phyloP scores from a whole-genome alignment of 108 stramenopile species.

The Fragilaria radians region DNA sequence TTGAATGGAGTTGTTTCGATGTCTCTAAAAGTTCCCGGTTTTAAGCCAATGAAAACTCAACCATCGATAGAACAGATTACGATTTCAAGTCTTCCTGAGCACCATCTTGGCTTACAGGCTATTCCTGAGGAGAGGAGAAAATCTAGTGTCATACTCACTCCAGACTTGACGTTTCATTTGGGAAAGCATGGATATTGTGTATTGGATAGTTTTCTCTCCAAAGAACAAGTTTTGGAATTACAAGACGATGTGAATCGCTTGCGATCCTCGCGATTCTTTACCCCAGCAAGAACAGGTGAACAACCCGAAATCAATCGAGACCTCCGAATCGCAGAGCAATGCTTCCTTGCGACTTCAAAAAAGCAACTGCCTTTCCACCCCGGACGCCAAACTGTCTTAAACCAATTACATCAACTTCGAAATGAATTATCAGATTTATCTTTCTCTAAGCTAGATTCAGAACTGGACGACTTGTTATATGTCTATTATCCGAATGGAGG shows the following conservation, averaged over 20 bases:
- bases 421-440: constrained; percentile 20
- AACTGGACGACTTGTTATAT: constrained; percentile 53
- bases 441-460: constrained; percentile 17
- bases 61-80: no score
- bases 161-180: background rate
- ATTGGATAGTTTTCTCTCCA: background rate
- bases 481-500: constrained; percentile 75
- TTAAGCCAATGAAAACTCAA: no score
- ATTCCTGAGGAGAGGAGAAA: no score
- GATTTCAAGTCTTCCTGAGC: no score
- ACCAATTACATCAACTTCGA: constrained; percentile 43
- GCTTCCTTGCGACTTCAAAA: constrained; percentile 47
- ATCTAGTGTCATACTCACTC: background rate
- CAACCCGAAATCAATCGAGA: constrained; percentile 42
- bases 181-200: background rate
- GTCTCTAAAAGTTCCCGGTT: no score
- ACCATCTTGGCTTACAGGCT: no score
- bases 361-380: constrained; percentile 10
- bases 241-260: constrained; percentile 43
- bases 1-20: no score
- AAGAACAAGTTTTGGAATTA: constrained; percentile 11
- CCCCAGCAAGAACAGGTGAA: constrained; percentile 64
- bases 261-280: constrained; percentile 37
- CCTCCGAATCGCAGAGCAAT: constrained; percentile 68
- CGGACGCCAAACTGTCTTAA: constrained; percentile 26